Evolutionary conservation across 2,329 filamentous ascomycete genomes (phyloP), one percentile per base, ranked within the genome.

Genomic region (Talaromyces sp.): DNA sequence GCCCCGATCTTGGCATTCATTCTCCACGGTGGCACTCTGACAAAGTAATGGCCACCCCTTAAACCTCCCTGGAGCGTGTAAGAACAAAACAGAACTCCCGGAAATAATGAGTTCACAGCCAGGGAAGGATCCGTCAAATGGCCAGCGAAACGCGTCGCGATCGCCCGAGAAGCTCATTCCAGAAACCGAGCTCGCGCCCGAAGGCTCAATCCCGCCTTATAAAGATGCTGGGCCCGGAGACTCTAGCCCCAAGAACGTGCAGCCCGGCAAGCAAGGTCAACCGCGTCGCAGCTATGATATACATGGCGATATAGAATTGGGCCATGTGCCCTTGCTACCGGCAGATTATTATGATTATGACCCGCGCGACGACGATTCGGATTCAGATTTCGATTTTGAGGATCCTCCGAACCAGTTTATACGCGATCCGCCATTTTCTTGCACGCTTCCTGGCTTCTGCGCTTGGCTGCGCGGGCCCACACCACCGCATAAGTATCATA

Each of bases 401-500:
- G 47, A 53, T 33, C 29, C 37, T 1, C 33, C 40, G 13, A 33
- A 20, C 24, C 39, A 37, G 46, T 39, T 33, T 32, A 47, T 36
- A 13, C 32, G 36, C 27, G 46, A 49, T 41, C 46, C 46, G 27
- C 37, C 46, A 16, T 49, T 49, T 49, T 49, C 46, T 14, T 69
- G 62, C 50, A 58, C 60, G 7, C 10, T 61, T n/a, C 41, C 62
- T 1, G 63, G 62, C 11, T 62, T 69, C 19, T 40, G 36, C 14
- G 24, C 57, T 4, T 71, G 70, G 66, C 54, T 69, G 29, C 58
- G 63, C 16, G 70, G 70, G 0, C 71, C 70, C 11, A 53, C 60
- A 16, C 65, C 64, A 45, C 68, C 70, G 17, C 65, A 62, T 32
- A 65, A 66, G 27, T 70, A 72, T 50, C 65, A 62, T 20, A 72